Evolutionary conservation across 148 eudicot genomes (phyloP), one percentile per base, ranked within the genome.

Genomic region (Pouteria glomerata): DNA sequence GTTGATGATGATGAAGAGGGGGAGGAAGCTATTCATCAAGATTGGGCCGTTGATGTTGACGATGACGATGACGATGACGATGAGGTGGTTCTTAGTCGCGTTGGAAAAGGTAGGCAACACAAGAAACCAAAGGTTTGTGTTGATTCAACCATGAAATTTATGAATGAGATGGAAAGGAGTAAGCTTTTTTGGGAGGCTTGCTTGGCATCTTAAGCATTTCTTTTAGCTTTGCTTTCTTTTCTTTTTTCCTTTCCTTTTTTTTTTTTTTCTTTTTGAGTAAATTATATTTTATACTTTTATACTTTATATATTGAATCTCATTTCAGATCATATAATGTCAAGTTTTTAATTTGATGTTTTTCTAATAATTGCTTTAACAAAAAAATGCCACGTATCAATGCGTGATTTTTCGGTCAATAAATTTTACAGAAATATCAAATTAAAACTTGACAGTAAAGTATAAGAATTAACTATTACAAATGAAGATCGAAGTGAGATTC

Each of bases 141-240:
- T 71, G 84, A 80, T 57, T 70, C 85, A 12, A 66, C 48, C 52
- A 73, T 73, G 74, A 73, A 75, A 68, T 52, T 79, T 63, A 58
- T 82, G 77, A 83, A 72, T 69, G 86, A 88, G 62, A 78, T 73
- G 37, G 94, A 89, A 42, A 79, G 85, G 69, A 88, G 66, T 75
- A 83, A 74, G 82, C 85, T 89, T 41, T 91, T 91, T 68, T 91
- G 97, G 97, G 93, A 91, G 79, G 68, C 97, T 76, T 91, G 97
- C 55, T 89, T 91, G 79, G 90, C 89, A 45, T 89, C 97, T 72
- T 87, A 60, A 77, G 23, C 48, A 55, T 41, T 30, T 21, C 35
- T 51, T 18, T 13, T n/a, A n/a, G n/a, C n/a, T n/a, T n/a, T n/a
- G n/a, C n/a, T n/a, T n/a, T n/a, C n/a, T n/a, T 1, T 15, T 56